Conservation (phyloP, 2,329 filamentous ascomycete species). For the Venturiaceae sp. region DNA sequence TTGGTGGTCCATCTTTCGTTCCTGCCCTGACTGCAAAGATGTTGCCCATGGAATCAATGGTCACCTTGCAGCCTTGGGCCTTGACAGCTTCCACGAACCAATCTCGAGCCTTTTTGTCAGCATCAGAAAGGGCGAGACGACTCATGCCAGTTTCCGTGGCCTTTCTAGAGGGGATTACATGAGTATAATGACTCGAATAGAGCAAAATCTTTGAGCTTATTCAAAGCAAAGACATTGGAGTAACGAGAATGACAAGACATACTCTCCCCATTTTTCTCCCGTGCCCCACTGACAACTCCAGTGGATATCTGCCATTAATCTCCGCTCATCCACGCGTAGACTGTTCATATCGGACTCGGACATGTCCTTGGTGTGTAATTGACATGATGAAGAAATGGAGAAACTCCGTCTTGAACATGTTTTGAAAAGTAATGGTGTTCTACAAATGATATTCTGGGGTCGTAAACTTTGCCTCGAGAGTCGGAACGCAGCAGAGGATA, state of each 20-base stretch:
- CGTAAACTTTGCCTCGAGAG: neutral
- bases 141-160: conserved; percentile 66
- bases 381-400: conserved; percentile 9
- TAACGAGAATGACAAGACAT: conserved; percentile 21
- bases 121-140: conserved; percentile 60
- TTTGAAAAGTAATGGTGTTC: neutral
- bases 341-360: conserved; percentile 40
- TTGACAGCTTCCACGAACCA: conserved; percentile 63
- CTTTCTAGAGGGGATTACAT: conserved; percentile 21
- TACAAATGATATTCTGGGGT: neutral
- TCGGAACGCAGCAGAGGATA: neutral
- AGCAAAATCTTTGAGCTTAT: neutral
- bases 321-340: conserved; percentile 47
- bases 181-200: neutral
- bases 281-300: conserved; percentile 57
- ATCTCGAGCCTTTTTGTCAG: conserved; percentile 61
- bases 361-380: conserved; percentile 35
- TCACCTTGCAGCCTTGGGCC: conserved; percentile 55
- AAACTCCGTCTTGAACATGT: neutral
- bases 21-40: conserved; percentile 66
- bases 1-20: conserved; percentile 47
- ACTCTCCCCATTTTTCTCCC: conserved; percentile 59
- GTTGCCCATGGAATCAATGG: conserved; percentile 69
- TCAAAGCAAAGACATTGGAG: neutral
- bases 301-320: conserved; percentile 56